Conservation (phyloP, 1,139 yeast genomes). For the Geotrichum fermentans region DNA sequence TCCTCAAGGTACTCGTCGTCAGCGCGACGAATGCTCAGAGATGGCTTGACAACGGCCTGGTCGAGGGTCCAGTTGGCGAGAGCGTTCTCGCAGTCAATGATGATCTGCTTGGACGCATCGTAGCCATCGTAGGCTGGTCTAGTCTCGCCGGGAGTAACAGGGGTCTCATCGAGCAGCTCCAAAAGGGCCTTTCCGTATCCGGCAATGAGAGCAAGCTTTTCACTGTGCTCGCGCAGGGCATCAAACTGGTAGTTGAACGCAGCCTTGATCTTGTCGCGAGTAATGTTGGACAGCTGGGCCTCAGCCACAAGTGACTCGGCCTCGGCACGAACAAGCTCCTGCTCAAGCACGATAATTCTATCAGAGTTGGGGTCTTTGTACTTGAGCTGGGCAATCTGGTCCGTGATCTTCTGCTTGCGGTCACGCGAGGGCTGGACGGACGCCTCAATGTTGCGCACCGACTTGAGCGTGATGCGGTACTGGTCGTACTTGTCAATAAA, state of each 20-base stretch:
- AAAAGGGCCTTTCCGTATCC: slow-evolving; percentile 97
- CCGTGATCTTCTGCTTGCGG: slow-evolving; percentile 95
- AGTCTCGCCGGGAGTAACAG: slow-evolving; percentile 98
- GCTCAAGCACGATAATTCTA: slow-evolving; percentile 90
- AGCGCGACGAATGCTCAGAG: slow-evolving; percentile 44
- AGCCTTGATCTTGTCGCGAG: slow-evolving; percentile 95
- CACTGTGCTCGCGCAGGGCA: slow-evolving; percentile 92
- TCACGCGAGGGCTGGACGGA: slow-evolving; percentile 98
- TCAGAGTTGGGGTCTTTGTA: slow-evolving; percentile 98
- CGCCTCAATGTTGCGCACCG: slow-evolving; percentile 92
- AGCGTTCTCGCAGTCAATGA: slow-evolving; percentile 94
- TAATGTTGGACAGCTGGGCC: slow-evolving; percentile 96
- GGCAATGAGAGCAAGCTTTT: slow-evolving; percentile 92
- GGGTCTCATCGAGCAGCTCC: slow-evolving; percentile 91
- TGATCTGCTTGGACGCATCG: slow-evolving; percentile 96
- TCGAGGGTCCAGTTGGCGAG: slow-evolving; percentile 95
- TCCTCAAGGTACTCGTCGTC: slow-evolving; percentile 10
- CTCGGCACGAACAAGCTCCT: slow-evolving; percentile 97
- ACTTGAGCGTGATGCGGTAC: slow-evolving; percentile 91
- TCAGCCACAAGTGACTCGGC: slow-evolving; percentile 98
- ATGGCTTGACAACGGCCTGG: slow-evolving; percentile 90
- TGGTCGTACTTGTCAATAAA: slow-evolving; percentile 97
- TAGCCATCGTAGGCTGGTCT: slow-evolving; percentile 98
- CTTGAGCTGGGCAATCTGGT: slow-evolving; percentile 94
- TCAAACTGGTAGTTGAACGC: slow-evolving; percentile 97